phyloP scores from a whole-genome alignment of 345 rosid species.

The Euclidium syriacum region DNA sequence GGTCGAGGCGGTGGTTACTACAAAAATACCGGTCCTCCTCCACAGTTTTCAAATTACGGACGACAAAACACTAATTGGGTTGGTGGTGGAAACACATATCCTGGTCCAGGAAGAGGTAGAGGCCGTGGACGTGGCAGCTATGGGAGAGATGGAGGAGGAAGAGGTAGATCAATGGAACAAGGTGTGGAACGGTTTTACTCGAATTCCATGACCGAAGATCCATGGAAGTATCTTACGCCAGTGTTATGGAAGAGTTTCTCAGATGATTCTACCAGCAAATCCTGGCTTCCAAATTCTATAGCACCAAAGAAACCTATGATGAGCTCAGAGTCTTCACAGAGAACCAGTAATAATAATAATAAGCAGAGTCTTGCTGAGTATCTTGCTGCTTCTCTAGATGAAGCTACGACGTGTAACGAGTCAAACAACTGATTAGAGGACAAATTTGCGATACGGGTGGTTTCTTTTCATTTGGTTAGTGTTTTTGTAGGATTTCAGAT shows the following conservation, averaged over 20 bases:
- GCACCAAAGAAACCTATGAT: conserved; percentile 36
- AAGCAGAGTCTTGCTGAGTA: conserved; percentile 74
- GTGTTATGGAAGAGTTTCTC: conserved; percentile 44
- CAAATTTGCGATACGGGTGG: too few relatives aligned
- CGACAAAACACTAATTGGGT: conserved; percentile 37
- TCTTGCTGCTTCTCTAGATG: conserved; percentile 74
- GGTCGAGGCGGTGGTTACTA: conserved; percentile 27
- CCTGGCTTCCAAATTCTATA: conserved; percentile 67
- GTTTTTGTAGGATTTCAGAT: too few relatives aligned
- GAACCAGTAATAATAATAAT: conserved; percentile 36
- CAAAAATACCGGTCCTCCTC: conserved; percentile 30
- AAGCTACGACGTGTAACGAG: conserved; percentile 38
- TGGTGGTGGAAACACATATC: conserved; percentile 37
- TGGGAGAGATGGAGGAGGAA: conserved; percentile 44
- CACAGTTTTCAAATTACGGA: conserved; percentile 35
- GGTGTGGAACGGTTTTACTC: conserved; percentile 47
- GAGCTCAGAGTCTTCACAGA: conserved; percentile 39
- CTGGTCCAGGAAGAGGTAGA: conserved; percentile 45
- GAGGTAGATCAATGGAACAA: conserved; percentile 13
- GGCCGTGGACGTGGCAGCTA: conserved; percentile 31
- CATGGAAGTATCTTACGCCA: conserved; percentile 66
- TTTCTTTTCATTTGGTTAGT: too few relatives aligned
- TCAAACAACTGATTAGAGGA: conserved; percentile 27
- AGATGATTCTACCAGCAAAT: conserved; percentile 24
- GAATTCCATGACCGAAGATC: conserved; percentile 77